Conservation (phyloP, 2,329 filamentous ascomycete genomes). For the Beauveria caledonica region DNA sequence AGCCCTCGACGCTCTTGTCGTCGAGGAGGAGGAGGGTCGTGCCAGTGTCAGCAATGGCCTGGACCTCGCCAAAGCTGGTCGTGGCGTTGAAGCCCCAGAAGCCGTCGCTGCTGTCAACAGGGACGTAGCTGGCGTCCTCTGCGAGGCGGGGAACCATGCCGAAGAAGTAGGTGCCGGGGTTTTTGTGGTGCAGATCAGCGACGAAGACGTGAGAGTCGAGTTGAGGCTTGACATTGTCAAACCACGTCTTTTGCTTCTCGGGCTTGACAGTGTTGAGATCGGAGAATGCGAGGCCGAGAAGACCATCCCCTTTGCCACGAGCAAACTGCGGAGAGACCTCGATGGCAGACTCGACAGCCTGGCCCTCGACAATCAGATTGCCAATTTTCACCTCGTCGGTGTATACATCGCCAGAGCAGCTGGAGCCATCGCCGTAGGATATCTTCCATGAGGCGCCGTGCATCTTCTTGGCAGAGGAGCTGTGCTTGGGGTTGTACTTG, state of each 20-base stretch:
- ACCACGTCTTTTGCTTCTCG: slow-evolving; percentile 37
- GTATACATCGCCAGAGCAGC: slow-evolving; percentile 35
- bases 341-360: slow-evolving; percentile 36
- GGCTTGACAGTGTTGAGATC: slow-evolving; percentile 35
- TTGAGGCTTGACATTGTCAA: slow-evolving; percentile 23
- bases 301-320: slow-evolving; percentile 31
- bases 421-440: slow-evolving; percentile 36
- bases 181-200: slow-evolving; percentile 53
- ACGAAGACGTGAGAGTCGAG: slow-evolving; percentile 49
- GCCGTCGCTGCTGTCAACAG: slow-evolving; percentile 52
- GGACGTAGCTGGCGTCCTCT: slow-evolving; percentile 50
- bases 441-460: slow-evolving; percentile 34
- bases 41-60: slow-evolving; percentile 48
- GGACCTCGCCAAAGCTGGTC: slow-evolving; percentile 22
- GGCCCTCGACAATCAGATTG: slow-evolving; percentile 30
- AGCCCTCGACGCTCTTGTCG: slow-evolving; percentile 38
- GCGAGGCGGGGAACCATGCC: slow-evolving; percentile 50
- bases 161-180: slow-evolving; percentile 54
- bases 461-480: slow-evolving; percentile 30
- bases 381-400: slow-evolving; percentile 35
- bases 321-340: slow-evolving; percentile 34
- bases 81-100: slow-evolving; percentile 46
- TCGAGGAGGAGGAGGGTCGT: slow-evolving; percentile 57
- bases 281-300: slow-evolving; percentile 29
- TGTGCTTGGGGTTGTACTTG: slow-evolving; percentile 30